Percentiles rank a stretch among this genome's conserved stretches.
Evolutionary conservation across 1,139 yeast genomes (phyloP).

Genomic region (Zygoascus hellenicus): DNA sequence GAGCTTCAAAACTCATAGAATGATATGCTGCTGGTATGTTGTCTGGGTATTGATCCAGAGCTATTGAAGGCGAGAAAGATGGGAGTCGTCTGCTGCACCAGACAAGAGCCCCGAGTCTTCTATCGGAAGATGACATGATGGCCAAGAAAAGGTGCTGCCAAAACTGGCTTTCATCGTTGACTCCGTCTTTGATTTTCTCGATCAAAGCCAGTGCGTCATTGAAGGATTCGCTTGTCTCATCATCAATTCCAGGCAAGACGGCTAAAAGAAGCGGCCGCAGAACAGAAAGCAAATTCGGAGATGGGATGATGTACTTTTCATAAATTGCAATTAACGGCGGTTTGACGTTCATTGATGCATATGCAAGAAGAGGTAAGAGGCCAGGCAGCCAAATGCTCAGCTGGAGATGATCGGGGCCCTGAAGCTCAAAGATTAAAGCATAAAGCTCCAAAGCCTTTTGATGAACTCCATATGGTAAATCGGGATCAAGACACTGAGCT

Average conservation of each 20-base stretch:
- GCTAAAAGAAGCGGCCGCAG: constrained; percentile 68
- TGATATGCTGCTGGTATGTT: constrained; percentile 17
- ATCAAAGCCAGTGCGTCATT: constrained; percentile 53
- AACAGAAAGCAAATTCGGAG: constrained; percentile 46
- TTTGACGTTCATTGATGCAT: constrained; percentile 82
- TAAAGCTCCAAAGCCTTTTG: constrained; percentile 79
- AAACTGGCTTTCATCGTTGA: constrained; percentile 66
- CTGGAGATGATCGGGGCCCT: constrained; percentile 14
- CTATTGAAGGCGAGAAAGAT: constrained; percentile 30
- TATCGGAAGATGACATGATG: constrained; percentile 70
- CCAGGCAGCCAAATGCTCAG: constrained; percentile 81
- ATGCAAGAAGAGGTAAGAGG: constrained; percentile 73
- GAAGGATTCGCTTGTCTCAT: constrained; percentile 81
- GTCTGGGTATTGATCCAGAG: constrained; percentile 11
- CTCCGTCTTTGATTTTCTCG: constrained; percentile 51
- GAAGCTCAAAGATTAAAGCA: constrained; percentile 55
- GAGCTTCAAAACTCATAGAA: constrained; percentile 49
- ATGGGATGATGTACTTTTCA: constrained; percentile 48
- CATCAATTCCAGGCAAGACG: constrained; percentile 83
- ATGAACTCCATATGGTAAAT: constrained; percentile 92
- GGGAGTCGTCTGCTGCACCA: constrained; percentile 73
- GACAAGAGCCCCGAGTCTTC: constrained; percentile 73
- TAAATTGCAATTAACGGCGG: constrained; percentile 64
- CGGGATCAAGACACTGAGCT: constrained; percentile 64
- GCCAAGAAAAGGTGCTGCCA: constrained; percentile 81